Conservation (phyloP, 257 asterid genomes). For the Primulina huaijiensis region DNA sequence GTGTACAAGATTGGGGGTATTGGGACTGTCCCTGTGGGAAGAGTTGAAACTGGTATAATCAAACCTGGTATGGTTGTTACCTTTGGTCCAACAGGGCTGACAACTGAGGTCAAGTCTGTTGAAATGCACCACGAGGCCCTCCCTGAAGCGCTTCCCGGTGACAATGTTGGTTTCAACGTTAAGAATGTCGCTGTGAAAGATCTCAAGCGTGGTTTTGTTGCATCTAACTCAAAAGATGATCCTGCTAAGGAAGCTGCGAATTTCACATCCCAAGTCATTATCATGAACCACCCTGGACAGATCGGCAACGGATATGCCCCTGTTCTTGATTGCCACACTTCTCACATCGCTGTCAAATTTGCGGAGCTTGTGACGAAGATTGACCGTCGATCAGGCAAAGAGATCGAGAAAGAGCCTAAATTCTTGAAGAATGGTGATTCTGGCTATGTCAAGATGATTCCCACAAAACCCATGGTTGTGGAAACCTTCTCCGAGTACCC, state of each 20-base stretch:
- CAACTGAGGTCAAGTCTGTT: slow-evolving; percentile 42
- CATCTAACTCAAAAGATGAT: slow-evolving; percentile 44
- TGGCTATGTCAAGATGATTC: slow-evolving; percentile 40
- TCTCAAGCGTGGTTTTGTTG: slow-evolving; percentile 42
- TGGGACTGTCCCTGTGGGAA: slow-evolving; percentile 43
- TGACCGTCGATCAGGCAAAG: slow-evolving; percentile 41
- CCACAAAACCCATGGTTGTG: slow-evolving; percentile 44
- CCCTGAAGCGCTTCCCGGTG: slow-evolving; percentile 37
- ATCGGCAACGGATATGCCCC: slow-evolving; percentile 42
- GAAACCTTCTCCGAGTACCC: slow-evolving; percentile 39
- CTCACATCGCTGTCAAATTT: slow-evolving; percentile 42
- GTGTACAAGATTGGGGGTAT: slow-evolving; percentile 48
- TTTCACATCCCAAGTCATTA: slow-evolving; percentile 41
- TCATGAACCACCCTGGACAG: slow-evolving; percentile 48
- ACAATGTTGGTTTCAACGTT: slow-evolving; percentile 41
- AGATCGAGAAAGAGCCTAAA: slow-evolving; percentile 37
- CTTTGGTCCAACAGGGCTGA: slow-evolving; percentile 38
- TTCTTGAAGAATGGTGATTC: slow-evolving; percentile 42
- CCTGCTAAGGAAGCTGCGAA: slow-evolving; percentile 36
- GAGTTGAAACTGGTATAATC: slow-evolving; percentile 37
- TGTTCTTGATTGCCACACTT: slow-evolving; percentile 44
- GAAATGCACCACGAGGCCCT: slow-evolving; percentile 45
- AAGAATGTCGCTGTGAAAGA: slow-evolving; percentile 46
- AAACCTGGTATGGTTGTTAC: slow-evolving; percentile 39
- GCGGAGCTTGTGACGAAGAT: slow-evolving; percentile 40